Percentiles rank a stretch among this genome's conserved stretches.
These are phyloP conservation scores for Glycine soja DNA, from an alignment of 306 rosid species.

Conservation along the genomic window DNA sequence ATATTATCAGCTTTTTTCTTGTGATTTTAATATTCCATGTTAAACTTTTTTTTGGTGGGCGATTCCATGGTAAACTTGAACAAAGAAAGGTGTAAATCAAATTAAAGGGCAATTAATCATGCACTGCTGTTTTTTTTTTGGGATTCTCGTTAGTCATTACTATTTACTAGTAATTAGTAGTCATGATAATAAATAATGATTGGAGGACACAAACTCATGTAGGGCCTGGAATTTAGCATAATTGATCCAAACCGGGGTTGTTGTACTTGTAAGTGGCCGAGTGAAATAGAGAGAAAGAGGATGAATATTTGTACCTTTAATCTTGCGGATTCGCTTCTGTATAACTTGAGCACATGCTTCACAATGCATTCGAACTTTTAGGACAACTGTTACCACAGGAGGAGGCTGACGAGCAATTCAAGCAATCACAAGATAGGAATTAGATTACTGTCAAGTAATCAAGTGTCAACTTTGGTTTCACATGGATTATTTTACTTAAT, in stretches of 20 bases:
- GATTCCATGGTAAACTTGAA: background rate
- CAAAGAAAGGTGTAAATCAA: conserved; percentile 17
- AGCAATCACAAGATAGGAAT: background rate
- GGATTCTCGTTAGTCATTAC: background rate
- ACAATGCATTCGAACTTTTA: conserved; percentile 79
- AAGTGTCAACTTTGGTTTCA: too few relatives aligned
- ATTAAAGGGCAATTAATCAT: background rate
- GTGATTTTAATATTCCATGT: background rate
- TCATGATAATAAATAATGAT: background rate
- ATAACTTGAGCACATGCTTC: conserved; percentile 81
- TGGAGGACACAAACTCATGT: background rate
- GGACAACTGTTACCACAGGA: conserved; percentile 59
- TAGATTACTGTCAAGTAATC: background rate
- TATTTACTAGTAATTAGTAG: background rate
- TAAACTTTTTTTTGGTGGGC: too few relatives aligned
- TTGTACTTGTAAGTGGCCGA: background rate
- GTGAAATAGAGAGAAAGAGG: background rate
- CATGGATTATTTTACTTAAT: background rate
- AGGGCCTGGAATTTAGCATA: background rate
- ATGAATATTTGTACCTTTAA: conserved; percentile 58
- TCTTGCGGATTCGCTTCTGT: conserved; percentile 71
- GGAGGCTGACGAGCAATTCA: conserved; percentile 60
- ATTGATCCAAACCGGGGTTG: background rate
- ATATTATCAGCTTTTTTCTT: background rate
- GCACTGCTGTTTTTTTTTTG: background rate